These are phyloP conservation scores for Candida incommunis DNA, from an alignment of 805 yeast genomes.

Conservation along the genomic window DNA sequence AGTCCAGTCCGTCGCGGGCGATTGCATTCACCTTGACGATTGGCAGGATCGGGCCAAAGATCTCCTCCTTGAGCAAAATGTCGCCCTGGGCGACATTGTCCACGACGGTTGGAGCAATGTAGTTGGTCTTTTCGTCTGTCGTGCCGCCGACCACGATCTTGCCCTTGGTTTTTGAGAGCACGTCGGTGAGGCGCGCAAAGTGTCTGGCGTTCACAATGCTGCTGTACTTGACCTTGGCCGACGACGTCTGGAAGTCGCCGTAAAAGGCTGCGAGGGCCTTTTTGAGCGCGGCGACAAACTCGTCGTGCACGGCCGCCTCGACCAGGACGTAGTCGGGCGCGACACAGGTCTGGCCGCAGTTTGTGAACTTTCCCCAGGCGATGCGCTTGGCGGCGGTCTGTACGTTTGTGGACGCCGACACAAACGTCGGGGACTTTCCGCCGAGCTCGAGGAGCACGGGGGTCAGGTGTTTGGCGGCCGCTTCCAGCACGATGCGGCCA, in stretches of 20 bases:
- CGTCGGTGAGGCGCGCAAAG: slow-evolving; percentile 30
- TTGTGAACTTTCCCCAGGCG: slow-evolving; percentile 63
- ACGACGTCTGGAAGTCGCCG: slow-evolving; percentile 26
- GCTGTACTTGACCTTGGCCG: slow-evolving; percentile 30
- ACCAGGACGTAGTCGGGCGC: slow-evolving; percentile 73
- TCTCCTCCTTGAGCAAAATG: slow-evolving; percentile 56
- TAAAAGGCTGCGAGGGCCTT: slow-evolving; percentile 31
- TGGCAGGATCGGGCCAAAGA: slow-evolving; percentile 81
- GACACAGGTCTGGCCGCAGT: slow-evolving; percentile 85
- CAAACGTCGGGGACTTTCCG: slow-evolving; percentile 79
- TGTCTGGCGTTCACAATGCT: slow-evolving; percentile 48
- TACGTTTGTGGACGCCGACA: slow-evolving; percentile 35
- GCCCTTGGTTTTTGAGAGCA: slow-evolving; percentile 24
- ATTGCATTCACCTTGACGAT: slow-evolving; percentile 35
- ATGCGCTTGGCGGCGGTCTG: slow-evolving; percentile 41
- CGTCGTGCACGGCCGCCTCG: slow-evolving; percentile 41
- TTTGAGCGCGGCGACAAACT: slow-evolving; percentile 31
- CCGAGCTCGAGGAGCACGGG: slow-evolving; percentile 79
- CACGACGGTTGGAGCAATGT: slow-evolving; percentile 63
- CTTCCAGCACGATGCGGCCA: slow-evolving; percentile 61
- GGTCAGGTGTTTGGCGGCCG: slow-evolving; percentile 75
- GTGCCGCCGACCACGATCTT: slow-evolving; percentile 16
- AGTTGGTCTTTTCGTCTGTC: slow-evolving; percentile 26
- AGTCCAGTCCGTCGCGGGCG: slow-evolving; percentile 13
- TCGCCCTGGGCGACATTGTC: slow-evolving; percentile 51